Base-by-base conservation (phyloP, 495 filamentous ascomycete genomes). In the Xylaria nigripes region DNA sequence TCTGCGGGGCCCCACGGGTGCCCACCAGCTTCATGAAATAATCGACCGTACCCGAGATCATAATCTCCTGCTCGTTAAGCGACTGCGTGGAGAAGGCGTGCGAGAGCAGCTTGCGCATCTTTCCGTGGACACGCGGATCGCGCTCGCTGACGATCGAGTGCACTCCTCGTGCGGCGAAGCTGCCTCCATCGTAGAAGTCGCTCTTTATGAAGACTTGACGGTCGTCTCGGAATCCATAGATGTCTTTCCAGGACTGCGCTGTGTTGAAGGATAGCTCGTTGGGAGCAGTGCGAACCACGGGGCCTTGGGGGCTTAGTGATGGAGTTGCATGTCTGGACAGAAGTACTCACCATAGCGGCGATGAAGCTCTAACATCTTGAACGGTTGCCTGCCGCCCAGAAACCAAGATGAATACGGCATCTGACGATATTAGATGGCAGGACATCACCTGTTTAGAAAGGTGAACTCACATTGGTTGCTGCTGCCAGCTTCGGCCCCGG, bases 71-170 rank as follows among this genome's bases (percentile, higher is more conserved):
- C 51, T 75, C 71, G 19, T 50, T 54, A 8, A 81, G 59, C 1
- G 73, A 75, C 30, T 70, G 70, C 25, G 72, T 70, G 7, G 74
- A 76, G 54, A 82, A 81, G 1, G 77, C 78, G 50, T 77, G 72
- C 15, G 75, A 63, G 5, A 80, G 58, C 1, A 72, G 54, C 23
- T 72, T 69, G 10, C 79, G 65, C 58, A 74, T 68, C 0, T 76
- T 69, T 0, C 68, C 57, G 54, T 82, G 80, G n/a, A 68, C 61
- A 1, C 30, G 30, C 0, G 55, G 58, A 15, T 76, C 68, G 45
- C 76, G 71, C 10, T 73, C 68, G 42, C 51, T 59, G n/a, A 59
- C 54, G 15, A 62, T 60, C 4, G 61, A 41, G 7, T 41, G 23
- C 0, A 57, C 57, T 27, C 57, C 55, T 19, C 40, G 43, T 2